phyloP scores from a whole-genome alignment of 2,329 filamentous ascomycete species.

The Fusarium sp. region DNA sequence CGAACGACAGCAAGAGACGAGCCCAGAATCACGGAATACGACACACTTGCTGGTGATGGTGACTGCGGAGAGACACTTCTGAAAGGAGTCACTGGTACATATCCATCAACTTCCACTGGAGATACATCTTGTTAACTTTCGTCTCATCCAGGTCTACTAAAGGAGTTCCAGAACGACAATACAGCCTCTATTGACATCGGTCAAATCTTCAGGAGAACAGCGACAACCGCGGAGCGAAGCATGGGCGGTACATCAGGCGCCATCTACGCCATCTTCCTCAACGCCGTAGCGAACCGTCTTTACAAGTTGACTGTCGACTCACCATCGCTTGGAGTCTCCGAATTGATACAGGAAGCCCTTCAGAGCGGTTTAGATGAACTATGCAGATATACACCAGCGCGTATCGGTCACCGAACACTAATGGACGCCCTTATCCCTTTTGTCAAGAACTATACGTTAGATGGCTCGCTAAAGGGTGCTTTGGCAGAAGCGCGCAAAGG shows the following conservation, averaged over 20 bases:
- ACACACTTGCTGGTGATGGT: slow-evolving; percentile 73
- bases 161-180: neutral
- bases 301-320: slow-evolving; percentile 56
- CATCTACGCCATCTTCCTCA: slow-evolving; percentile 62
- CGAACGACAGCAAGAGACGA: slow-evolving; percentile 50
- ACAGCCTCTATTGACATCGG: neutral
- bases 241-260: slow-evolving; percentile 65
- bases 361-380: slow-evolving; percentile 59
- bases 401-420: slow-evolving; percentile 67
- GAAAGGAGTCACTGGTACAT: neutral
- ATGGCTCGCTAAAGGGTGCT: slow-evolving; percentile 65
- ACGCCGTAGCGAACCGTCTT: slow-evolving; percentile 54
- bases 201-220: neutral
- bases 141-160: neutral
- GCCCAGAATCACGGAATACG: slow-evolving; percentile 71
- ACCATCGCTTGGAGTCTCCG: neutral
- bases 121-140: slow-evolving; percentile 51
- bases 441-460: slow-evolving; percentile 64
- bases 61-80: slow-evolving; percentile 70
- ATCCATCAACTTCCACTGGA: neutral
- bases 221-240: neutral
- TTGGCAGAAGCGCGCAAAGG: slow-evolving; percentile 69
- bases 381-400: slow-evolving; percentile 65
- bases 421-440: slow-evolving; percentile 70
- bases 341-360: slow-evolving; percentile 48